Evolutionary conservation across 768 basidiomycete species (phyloP).

Genomic region (Tylopilus intermedius): DNA sequence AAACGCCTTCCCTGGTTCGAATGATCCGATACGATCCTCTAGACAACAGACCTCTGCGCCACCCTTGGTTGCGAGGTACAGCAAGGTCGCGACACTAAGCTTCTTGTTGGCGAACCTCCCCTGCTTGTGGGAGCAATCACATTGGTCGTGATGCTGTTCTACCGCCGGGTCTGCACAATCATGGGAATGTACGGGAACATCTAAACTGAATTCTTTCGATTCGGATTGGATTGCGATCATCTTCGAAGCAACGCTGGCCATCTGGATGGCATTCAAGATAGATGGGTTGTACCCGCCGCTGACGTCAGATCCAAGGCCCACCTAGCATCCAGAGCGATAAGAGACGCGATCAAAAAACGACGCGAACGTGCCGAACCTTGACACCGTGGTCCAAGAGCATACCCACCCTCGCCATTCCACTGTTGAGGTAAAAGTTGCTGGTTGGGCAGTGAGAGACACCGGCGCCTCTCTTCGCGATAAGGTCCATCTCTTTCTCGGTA

Average conservation of each 20-base stretch:
- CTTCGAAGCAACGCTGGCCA: constrained; percentile 79
- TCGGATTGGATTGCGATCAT: constrained; percentile 50
- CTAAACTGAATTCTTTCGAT: constrained; percentile 5
- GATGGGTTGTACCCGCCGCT: constrained; percentile 85
- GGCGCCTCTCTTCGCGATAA: constrained; percentile 59
- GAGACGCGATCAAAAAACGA: neutral
- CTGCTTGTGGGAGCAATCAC: constrained; percentile 3
- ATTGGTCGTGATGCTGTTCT: neutral
- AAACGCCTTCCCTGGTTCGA: constrained; percentile 78
- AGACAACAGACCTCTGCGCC: constrained; percentile 82
- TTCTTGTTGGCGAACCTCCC: constrained; percentile 50
- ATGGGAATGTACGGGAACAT: neutral
- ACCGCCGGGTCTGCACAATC: neutral
- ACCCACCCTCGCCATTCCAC: constrained; percentile 79
- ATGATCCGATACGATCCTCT: constrained; percentile 65
- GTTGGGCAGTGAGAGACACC: constrained; percentile 93
- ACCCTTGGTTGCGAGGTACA: constrained; percentile 89
- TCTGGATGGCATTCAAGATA: constrained; percentile 68
- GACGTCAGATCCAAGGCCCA: constrained; percentile 92
- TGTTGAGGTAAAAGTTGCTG: constrained; percentile 87
- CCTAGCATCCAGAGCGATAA: constrained; percentile 39
- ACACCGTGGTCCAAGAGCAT: constrained; percentile 76
- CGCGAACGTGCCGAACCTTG: constrained; percentile 50
- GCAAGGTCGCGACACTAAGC: constrained; percentile 66
- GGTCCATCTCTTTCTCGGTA: constrained; percentile 61